Percentiles rank a stretch among this genome's conserved stretches.
Conservation (phyloP, 73 alveolate species). For the Stentor coeruleus region DNA sequence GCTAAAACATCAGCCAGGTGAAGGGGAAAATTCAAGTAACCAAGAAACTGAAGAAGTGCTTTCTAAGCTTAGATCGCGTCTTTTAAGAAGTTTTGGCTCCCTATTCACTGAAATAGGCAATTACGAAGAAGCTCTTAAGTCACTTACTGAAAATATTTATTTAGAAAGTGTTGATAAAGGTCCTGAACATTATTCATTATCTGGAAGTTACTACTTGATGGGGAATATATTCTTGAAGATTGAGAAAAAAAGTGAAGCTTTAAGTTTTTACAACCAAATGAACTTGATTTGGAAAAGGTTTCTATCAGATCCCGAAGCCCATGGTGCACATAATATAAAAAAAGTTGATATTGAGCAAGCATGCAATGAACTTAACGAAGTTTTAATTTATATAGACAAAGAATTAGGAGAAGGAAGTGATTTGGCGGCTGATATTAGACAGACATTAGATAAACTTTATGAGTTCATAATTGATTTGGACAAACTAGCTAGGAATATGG, state of each 20-base stretch:
- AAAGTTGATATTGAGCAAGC: constrained; percentile 19
- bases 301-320: neutral
- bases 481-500: neutral
- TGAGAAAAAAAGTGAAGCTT: neutral
- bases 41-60: neutral
- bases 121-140: neutral
- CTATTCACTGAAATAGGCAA: constrained; percentile 12
- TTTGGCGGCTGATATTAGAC: neutral
- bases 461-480: constrained; percentile 11
- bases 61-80: constrained; percentile 14
- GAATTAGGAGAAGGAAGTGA: neutral
- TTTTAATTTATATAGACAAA: neutral
- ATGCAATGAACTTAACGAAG: constrained; percentile 1
- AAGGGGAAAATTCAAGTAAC: neutral
- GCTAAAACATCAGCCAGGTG: constrained; percentile 15
- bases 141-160: constrained; percentile 10
- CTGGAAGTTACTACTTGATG: neutral
- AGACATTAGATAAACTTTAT: neutral
- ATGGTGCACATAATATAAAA: neutral
- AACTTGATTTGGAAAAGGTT: constrained; percentile 15
- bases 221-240: neutral
- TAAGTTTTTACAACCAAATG: constrained; percentile 20
- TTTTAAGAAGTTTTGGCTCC: constrained; percentile 4
- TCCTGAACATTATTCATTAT: constrained; percentile 11
- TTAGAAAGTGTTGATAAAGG: constrained; percentile 24